Conservation (phyloP, 2,329 filamentous ascomycete species). For the Blastomyces percursus region DNA sequence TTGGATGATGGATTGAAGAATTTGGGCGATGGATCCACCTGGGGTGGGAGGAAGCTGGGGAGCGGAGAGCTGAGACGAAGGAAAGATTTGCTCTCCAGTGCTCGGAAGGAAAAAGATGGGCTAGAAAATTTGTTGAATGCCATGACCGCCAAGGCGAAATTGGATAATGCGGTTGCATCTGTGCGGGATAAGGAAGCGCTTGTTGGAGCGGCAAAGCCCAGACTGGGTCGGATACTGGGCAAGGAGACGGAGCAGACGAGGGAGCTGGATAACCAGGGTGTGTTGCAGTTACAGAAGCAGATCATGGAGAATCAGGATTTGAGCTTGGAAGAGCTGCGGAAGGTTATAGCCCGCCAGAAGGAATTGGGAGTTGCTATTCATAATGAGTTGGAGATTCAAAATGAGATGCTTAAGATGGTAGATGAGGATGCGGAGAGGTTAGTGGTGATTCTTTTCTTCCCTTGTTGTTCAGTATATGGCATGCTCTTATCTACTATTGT, state of each 20-base stretch:
- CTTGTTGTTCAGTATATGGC: neutral
- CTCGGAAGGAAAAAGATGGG: conserved; percentile 51
- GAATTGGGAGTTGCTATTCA: conserved; percentile 54
- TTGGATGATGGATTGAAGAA: conserved; percentile 47
- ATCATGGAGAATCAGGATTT: conserved; percentile 52
- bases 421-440: conserved; percentile 48
- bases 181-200: conserved; percentile 37
- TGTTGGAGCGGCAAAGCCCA: conserved; percentile 24
- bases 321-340: conserved; percentile 48
- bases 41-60: conserved; percentile 36
- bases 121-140: conserved; percentile 50
- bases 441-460: conserved; percentile 15
- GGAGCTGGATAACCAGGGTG: conserved; percentile 53
- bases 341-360: conserved; percentile 48
- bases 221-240: conserved; percentile 41
- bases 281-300: conserved; percentile 52
- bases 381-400: conserved; percentile 51
- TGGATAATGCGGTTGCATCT: conserved; percentile 38
- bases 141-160: conserved; percentile 42
- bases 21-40: conserved; percentile 22
- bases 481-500: neutral
- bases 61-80: conserved; percentile 51
- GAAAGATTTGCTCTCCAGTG: conserved; percentile 46
- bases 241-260: conserved; percentile 52
- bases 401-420: conserved; percentile 47